These are phyloP conservation scores for Oryza rufipogon DNA, from an alignment of 176 grass and related monocot species.

Conservation along the genomic window DNA sequence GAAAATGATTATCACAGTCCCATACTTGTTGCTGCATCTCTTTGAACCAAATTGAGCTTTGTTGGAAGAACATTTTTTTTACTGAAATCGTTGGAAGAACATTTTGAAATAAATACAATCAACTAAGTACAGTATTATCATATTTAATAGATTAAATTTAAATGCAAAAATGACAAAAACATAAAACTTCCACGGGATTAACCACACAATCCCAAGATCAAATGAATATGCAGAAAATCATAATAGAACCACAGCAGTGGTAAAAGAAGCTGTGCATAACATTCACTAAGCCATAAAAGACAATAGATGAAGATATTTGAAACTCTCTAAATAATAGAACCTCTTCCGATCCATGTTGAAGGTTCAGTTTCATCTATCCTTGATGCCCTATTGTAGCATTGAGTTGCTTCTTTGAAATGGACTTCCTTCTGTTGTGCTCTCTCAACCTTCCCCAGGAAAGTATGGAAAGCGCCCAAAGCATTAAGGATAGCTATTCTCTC, in stretches of 20 bases:
- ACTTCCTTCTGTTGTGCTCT: slow-evolving; percentile 71
- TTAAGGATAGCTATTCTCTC: slow-evolving; percentile 91
- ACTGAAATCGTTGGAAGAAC: not conserved
- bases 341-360: slow-evolving; percentile 96
- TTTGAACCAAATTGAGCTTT: not conserved
- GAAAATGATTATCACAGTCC: not conserved
- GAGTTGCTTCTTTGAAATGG: slow-evolving; percentile 83
- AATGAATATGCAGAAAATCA: not conserved
- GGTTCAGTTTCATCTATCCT: slow-evolving; percentile 89
- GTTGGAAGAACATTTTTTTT: not conserved
- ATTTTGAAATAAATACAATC: not conserved
- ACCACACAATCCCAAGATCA: not conserved
- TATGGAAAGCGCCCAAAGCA: slow-evolving; percentile 89
- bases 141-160: not conserved
- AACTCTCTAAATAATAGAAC: slow-evolving; percentile 44
- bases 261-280: not conserved
- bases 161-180: slow-evolving; percentile 4
- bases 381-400: slow-evolving; percentile 94
- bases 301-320: slow-evolving; percentile 20
- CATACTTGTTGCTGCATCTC: slow-evolving; percentile 10
- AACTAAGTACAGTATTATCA: not conserved
- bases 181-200: not conserved
- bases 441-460: slow-evolving; percentile 82
- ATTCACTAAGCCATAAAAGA: slow-evolving; percentile 21
- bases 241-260: slow-evolving; percentile 10